Evolutionary conservation across 192 early-diverging fungal species (phyloP), one percentile per base, ranked within the genome.

Genomic region (Backusella macrospora): DNA sequence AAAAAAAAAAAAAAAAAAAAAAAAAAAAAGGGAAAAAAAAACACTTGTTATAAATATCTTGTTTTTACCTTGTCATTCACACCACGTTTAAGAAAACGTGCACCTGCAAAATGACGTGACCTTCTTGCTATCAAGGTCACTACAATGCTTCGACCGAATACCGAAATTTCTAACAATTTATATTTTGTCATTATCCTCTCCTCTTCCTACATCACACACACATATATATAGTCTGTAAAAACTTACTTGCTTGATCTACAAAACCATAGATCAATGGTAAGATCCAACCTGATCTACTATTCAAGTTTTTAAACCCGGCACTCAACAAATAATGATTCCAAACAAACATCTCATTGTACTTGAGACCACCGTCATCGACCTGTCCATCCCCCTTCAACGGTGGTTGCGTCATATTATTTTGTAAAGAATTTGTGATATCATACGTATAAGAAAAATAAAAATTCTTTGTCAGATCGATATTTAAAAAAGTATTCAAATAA

Each of bases 381-480:
- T 44, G 44, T 3, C 37, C 8, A 21, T 46, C 48, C 0, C 46
- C 37, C 4, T 70, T 40, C 23, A 70, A 21, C 34, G 78, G 80
- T 6, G 86, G 76, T 37, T 87, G 77, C n/a, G 87, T 89, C 88
- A 96, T 86, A 73, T 99, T 98, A 73, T 86, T 83, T 76, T 99
- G 98, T 49, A 99, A 81, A 5, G 92, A 92, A 46, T 92, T 85
- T 6, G 96, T 97, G 29, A 99, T 89, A 78, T 99, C 98, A 77
- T 99, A 99, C 0, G 95, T 96, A 64, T 98, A 96, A 77, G 91
- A 93, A 80, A 96, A 99, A 81, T 99, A 99, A 81, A 98, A 98
- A 84, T 98, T 95, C 74, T 97, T 96, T 55, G 89, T 90, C 75
- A 97, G 80, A 71, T 98, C 95, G 16, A 99, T 94, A 76, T 94